A percentile compares a stretch with the other conserved stretches of the same genome.
These are phyloP conservation scores for Alternaria atra DNA, from an alignment of 2,329 filamentous ascomycete genomes.

Conservation along the genomic window DNA sequence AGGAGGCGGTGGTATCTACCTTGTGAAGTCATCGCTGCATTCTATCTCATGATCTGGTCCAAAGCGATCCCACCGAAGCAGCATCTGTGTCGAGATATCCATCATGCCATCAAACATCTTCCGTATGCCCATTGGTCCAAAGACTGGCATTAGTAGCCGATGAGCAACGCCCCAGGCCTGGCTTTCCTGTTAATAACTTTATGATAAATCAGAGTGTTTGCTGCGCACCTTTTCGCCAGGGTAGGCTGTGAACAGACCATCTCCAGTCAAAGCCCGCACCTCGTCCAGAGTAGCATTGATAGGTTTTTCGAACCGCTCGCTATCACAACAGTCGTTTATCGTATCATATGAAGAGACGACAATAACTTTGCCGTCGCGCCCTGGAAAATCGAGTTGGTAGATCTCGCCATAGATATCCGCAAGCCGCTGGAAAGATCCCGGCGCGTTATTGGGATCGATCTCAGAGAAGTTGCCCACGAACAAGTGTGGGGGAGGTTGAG, in stretches of 20 bases:
- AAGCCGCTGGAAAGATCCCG: slow-evolving; percentile 9
- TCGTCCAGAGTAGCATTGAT: slow-evolving; percentile 15
- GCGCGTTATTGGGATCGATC: slow-evolving; percentile 10
- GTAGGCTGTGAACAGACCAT: slow-evolving; percentile 15
- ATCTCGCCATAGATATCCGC: slow-evolving; percentile 18
- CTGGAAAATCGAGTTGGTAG: slow-evolving; percentile 10
- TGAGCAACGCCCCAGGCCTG: slow-evolving; percentile 14
- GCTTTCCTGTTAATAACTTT: not conserved
- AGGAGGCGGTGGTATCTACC: not conserved
- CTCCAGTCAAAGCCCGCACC: slow-evolving; percentile 11
- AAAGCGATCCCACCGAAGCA: slow-evolving; percentile 16
- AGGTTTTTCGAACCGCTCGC: slow-evolving; percentile 10
- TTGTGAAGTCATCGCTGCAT: slow-evolving; percentile 14
- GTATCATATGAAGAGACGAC: slow-evolving; percentile 16
- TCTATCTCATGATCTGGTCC: slow-evolving; percentile 13
- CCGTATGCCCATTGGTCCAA: slow-evolving; percentile 15
- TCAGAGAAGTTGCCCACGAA: slow-evolving; percentile 12
- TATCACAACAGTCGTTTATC: slow-evolving; percentile 14
- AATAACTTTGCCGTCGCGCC: slow-evolving; percentile 9
- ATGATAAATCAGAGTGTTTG: not conserved
- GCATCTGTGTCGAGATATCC: slow-evolving; percentile 13
- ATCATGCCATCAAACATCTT: slow-evolving; percentile 18
- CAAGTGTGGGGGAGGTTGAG: slow-evolving; percentile 11
- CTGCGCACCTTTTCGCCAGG: slow-evolving; percentile 8
- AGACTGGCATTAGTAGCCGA: slow-evolving; percentile 12